Evolutionary conservation across 1,284 basidiomycete species (phyloP), one percentile per base, ranked within the genome.

Genomic region (Microbotryum violaceum): DNA sequence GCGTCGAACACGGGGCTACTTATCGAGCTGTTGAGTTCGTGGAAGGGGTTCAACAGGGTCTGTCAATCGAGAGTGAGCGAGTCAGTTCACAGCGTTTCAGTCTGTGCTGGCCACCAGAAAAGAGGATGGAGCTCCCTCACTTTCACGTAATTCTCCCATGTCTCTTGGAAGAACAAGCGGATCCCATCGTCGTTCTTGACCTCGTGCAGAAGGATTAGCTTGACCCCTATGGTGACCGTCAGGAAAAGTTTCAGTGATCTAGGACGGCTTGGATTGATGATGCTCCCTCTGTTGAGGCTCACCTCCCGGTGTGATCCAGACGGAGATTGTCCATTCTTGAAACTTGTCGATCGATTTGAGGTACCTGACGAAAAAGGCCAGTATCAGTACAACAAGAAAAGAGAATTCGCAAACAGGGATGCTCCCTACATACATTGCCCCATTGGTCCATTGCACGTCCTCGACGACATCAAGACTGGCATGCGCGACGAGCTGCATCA

Each of bases 401-500:
- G 53, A 56, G 33, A 2, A 5, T 23, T 21, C n/a, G 10, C 2
- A 12, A 16, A 49, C 14, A 49, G 27, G 16, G 12, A 9, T 27
- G 2, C 16, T 78, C 4, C 12, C 21, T 14, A 57, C 87, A 75
- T 76, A 93, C 92, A 97, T 89, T 64, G 82, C 82, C 66, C 83
- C 85, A 70, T 91, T 89, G 66, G 85, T 85, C 65, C 86, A 82
- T 83, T 91, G 88, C 53, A 87, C 82, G 73, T 97, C 91, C 73
- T 97, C 93, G 64, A 97, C 83, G 69, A 85, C 85, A 77, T 94
- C 92, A 73, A 97, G 77, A 70, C 87, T 89, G 52, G 90, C 90
- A 74, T 96, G 92, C 46, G 91, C 91, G 71, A 96, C 89, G 87
- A 97, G 92, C 79, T 97, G 91, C 69, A 93, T 87, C 62, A 97